A percentile compares a stretch with the other conserved stretches of the same genome.
These are phyloP conservation scores for Hibiscus mutabilis DNA, from an alignment of 345 rosid species.

Conservation along the genomic window DNA sequence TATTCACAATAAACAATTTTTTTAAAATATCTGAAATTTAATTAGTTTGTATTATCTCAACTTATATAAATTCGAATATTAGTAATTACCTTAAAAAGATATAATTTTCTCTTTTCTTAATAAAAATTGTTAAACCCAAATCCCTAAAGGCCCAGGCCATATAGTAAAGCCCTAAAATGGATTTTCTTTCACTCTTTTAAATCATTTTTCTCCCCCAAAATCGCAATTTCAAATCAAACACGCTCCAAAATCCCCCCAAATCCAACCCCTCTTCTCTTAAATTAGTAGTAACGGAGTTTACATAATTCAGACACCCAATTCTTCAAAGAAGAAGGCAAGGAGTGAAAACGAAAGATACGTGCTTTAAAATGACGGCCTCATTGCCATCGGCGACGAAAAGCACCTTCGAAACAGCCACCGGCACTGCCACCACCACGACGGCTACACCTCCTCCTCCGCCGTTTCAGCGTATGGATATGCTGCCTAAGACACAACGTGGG, in stretches of 20 bases:
- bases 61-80: too few species aligned
- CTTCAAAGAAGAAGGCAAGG: neutral
- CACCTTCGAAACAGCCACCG: constrained; percentile 17
- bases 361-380: constrained; percentile 43
- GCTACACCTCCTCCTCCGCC: constrained; percentile 8
- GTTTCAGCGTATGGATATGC: constrained; percentile 26
- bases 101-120: too few species aligned
- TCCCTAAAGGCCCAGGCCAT: neutral
- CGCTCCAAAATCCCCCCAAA: neutral
- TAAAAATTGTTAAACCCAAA: neutral
- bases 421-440: neutral
- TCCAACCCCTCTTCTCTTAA: neutral
- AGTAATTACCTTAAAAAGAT: too few species aligned
- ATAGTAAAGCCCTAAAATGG: neutral
- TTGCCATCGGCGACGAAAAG: constrained; percentile 41
- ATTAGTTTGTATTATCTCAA: too few species aligned
- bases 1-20: too few species aligned
- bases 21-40: too few species aligned
- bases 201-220: neutral
- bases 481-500: constrained; percentile 78
- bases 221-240: neutral
- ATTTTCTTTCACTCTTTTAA: neutral
- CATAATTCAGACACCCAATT: neutral
- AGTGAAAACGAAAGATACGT: neutral
- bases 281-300: neutral